phyloP scores from a whole-genome alignment of 164 flowering plant genomes.

The Warburgia ugandensis region DNA sequence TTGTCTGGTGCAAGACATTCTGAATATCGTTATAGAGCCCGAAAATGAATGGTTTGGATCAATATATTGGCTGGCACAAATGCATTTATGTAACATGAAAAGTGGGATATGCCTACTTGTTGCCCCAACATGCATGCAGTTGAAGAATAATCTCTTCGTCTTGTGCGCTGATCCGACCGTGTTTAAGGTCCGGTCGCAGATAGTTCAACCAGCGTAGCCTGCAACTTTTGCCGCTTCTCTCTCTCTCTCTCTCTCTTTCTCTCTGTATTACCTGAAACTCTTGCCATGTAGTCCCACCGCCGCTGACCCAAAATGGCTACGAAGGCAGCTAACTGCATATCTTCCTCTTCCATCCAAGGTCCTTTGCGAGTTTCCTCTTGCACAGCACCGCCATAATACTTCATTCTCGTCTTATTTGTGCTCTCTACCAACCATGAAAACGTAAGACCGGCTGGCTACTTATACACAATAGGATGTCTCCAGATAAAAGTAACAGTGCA shows the following conservation, averaged over 20 bases:
- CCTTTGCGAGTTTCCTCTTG: conserved; percentile 35
- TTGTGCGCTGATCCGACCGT: conserved; percentile 37
- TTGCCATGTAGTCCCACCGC: conserved; percentile 63
- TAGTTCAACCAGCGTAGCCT: conserved; percentile 79
- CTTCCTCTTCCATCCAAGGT: conserved; percentile 71
- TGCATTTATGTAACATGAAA: neutral
- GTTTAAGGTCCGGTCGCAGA: conserved; percentile 59
- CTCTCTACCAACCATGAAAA: too few relatives aligned
- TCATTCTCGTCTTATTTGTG: too few relatives aligned
- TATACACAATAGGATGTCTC: too few relatives aligned
- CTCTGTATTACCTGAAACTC: conserved; percentile 39
- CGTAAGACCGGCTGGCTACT: too few relatives aligned
- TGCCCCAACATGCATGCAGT: conserved; percentile 67
- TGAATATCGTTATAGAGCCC: too few relatives aligned
- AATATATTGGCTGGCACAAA: too few relatives aligned
- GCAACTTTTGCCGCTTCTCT: conserved; percentile 79
- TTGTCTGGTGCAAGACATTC: too few relatives aligned
- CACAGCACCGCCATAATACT: too few relatives aligned
- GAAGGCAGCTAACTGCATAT: conserved; percentile 28
- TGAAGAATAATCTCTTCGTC: conserved; percentile 49
- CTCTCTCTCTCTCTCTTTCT: neutral
- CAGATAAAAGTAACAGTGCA: too few relatives aligned
- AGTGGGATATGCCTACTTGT: conserved; percentile 35
- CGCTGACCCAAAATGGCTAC: conserved; percentile 46
- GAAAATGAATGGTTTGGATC: too few relatives aligned